Evolutionary conservation across 495 filamentous ascomycete species (phyloP).

Genomic region (Neurospora sp.): DNA sequence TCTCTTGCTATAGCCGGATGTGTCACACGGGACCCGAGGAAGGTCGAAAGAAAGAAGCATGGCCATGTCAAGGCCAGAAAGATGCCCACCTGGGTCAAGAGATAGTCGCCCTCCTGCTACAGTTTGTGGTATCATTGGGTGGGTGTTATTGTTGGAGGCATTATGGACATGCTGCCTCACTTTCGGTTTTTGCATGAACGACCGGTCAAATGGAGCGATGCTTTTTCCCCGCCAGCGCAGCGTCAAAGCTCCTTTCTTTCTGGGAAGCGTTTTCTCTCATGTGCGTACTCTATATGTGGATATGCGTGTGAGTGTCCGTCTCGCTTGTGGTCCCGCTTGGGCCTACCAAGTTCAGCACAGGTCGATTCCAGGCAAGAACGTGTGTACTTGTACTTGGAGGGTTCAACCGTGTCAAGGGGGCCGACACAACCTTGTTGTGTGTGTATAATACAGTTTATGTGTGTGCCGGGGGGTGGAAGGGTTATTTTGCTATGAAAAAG

Average conservation of each 20-base stretch:
- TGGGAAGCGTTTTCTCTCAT: slow-evolving; percentile 7
- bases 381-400: not conserved
- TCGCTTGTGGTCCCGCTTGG: not conserved
- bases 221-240: slow-evolving; percentile 1
- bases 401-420: not conserved
- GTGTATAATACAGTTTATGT: not conserved
- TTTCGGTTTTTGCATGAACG: slow-evolving; percentile 12
- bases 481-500: not conserved
- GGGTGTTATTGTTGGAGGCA: not conserved
- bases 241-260: not conserved
- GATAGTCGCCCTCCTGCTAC: slow-evolving; percentile 32
- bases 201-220: slow-evolving; percentile 1
- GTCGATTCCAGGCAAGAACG: not conserved
- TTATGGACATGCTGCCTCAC: not conserved
- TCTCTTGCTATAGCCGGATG: slow-evolving; percentile 57
- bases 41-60: slow-evolving; percentile 96
- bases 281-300: not conserved
- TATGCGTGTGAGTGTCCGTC: not conserved
- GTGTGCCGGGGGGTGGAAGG: not conserved
- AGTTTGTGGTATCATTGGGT: not conserved
- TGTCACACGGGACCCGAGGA: slow-evolving; percentile 82
- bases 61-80: slow-evolving; percentile 94
- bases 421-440: not conserved
- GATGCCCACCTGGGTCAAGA: slow-evolving; percentile 97
- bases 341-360: not conserved